Conservation (phyloP, 768 basidiomycete species). For the Naganishia randhawae region DNA sequence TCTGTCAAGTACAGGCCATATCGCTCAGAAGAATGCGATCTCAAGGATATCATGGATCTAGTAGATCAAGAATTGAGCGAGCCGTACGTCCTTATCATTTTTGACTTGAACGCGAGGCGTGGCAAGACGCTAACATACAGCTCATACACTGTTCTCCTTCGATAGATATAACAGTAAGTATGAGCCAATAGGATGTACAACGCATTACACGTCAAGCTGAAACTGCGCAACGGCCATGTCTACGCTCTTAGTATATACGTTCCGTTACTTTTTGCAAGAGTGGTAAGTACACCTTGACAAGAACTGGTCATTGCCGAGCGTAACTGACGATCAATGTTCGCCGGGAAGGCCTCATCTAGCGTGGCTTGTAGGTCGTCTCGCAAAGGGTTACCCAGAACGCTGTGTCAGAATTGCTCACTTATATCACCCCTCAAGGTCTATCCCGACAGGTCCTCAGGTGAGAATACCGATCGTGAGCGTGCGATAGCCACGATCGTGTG, state of each 20-base stretch:
- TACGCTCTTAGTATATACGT: slow-evolving; percentile 65
- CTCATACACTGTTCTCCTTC: background rate
- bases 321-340: background rate
- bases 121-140: background rate
- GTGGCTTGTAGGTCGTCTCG: slow-evolving; percentile 56
- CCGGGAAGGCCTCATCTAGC: slow-evolving; percentile 75
- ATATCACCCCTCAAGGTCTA: slow-evolving; percentile 1
- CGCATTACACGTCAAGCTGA: background rate
- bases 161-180: slow-evolving; percentile 42
- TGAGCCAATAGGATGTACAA: background rate
- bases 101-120: background rate
- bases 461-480: slow-evolving; percentile 31
- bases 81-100: slow-evolving; percentile 70
- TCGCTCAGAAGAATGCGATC: slow-evolving; percentile 40
- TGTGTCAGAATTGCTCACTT: background rate
- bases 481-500: slow-evolving; percentile 92
- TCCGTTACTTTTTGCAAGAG: slow-evolving; percentile 91
- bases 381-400: no score
- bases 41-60: slow-evolving; percentile 73
- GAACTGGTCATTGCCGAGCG: background rate
- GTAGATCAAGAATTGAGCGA: slow-evolving; percentile 90
- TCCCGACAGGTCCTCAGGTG: slow-evolving; percentile 56
- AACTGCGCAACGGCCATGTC: background rate
- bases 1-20: slow-evolving; percentile 1
- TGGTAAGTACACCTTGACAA: slow-evolving; percentile 61